These are phyloP conservation scores for Xanthoconium stramineum DNA, from an alignment of 768 basidiomycete genomes.

Conservation along the genomic window DNA sequence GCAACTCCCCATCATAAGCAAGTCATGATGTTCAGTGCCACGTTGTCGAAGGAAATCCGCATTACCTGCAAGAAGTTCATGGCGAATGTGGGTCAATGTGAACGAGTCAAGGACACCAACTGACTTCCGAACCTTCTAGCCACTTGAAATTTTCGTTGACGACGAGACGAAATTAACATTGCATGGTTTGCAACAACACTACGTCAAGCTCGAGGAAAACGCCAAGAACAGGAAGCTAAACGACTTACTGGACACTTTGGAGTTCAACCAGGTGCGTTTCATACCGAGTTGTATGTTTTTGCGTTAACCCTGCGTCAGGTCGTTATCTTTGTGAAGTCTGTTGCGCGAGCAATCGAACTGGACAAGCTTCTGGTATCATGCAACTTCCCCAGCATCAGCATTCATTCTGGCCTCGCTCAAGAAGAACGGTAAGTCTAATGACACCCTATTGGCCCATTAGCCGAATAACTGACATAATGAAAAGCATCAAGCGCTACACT, in stretches of 20 bases:
- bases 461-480: conserved; percentile 4
- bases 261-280: conserved; percentile 88
- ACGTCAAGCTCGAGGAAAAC: conserved; percentile 92
- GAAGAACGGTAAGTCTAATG: conserved; percentile 79
- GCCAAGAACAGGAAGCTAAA: conserved; percentile 97
- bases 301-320: conserved; percentile 52
- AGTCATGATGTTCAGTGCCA: conserved; percentile 99
- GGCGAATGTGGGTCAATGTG: conserved; percentile 74
- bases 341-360: conserved; percentile 92
- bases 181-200: conserved; percentile 98
- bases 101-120: not conserved
- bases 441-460: not conserved
- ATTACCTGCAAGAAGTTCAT: conserved; percentile 99
- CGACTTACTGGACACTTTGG: conserved; percentile 89
- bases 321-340: conserved; percentile 99
- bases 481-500: conserved; percentile 89
- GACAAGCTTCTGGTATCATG: conserved; percentile 95
- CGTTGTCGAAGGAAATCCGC: conserved; percentile 94
- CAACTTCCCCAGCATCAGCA: conserved; percentile 97
- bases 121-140: conserved; percentile 46
- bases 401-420: conserved; percentile 92
- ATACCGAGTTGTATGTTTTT: not conserved
- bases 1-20: conserved; percentile 99
- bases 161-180: conserved; percentile 98
- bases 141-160: conserved; percentile 98